Conservation (phyloP, 140 eudicot genomes). For the Stevia rebaudiana region DNA sequence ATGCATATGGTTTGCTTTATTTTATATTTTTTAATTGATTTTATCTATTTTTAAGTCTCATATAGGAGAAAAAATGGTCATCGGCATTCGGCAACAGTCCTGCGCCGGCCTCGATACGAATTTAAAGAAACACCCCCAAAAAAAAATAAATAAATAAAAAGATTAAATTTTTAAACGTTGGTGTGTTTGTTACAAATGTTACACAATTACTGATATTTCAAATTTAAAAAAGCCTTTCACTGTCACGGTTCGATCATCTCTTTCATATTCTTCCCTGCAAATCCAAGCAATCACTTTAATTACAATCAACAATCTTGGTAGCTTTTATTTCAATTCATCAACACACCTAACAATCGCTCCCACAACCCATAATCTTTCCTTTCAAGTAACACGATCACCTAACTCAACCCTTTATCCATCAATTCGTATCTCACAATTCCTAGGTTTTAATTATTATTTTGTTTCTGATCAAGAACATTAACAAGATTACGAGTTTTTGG, state of each 20-base stretch:
- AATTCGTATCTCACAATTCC: conserved; percentile 5
- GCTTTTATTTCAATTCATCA: conserved; percentile 67
- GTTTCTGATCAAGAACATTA: conserved; percentile 21
- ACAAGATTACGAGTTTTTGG: conserved; percentile 20
- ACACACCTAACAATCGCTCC: conserved; percentile 52
- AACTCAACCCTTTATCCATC: conserved; percentile 10
- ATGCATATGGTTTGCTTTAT: too few species aligned
- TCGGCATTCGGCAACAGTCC: too few species aligned
- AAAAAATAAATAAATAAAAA: too few species aligned
- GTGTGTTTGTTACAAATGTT: background rate
- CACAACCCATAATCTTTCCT: conserved; percentile 28
- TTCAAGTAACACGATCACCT: conserved; percentile 31
- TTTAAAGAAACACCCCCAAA: too few species aligned
- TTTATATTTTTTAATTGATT: too few species aligned
- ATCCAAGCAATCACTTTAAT: conserved; percentile 65
- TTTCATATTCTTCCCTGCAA: conserved; percentile 43
- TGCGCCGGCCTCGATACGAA: too few species aligned
- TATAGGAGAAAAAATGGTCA: too few species aligned
- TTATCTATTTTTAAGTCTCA: too few species aligned
- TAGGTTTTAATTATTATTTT: background rate
- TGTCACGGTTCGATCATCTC: conserved; percentile 25
- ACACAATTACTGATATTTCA: conserved; percentile 2
- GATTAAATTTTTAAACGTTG: background rate
- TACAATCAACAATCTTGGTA: conserved; percentile 19
- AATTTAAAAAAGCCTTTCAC: background rate